Base-by-base conservation (phyloP, 2,329 filamentous ascomycete species). In the Fusarium bulbicola region DNA sequence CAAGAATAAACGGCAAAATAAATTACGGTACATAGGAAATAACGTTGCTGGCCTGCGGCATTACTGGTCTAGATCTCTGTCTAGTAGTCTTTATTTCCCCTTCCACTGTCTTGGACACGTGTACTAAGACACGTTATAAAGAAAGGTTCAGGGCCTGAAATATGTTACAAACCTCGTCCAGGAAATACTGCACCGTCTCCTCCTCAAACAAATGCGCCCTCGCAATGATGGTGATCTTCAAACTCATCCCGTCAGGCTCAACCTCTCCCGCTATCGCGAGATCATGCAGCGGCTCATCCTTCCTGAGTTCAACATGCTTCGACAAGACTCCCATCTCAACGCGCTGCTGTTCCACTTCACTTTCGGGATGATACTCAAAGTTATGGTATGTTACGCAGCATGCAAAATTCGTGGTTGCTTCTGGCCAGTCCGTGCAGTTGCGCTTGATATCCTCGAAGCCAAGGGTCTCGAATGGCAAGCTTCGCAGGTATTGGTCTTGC, bases 371-470 rank as follows among this genome's bases (percentile, higher is more conserved):
- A 12, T 65, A 64, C 32, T 70, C 59, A 20, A 70, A 68, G 26
- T 64, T 68, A 11, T 70, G 68, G 6, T 70, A 70, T 18, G 57
- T 59, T 0, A 64, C 50, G 10, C 54, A 68, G 13, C 32, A 32
- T 15, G 54, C 40, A 43, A 37, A 70, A 34, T 70, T 69, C 1
- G 54, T 26, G 2, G 37, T 50, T 0, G n/a, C n/a, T 8, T 59
- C 63, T 7, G 68, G 47, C 73, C 73, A 76, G 7, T 74, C 50
- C 0, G 70, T 76, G 43, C 74, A 75, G 58, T 75, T 75, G 20
- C 52, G 45, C 28, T 72, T 72, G 39, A 76, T 30, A 6, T 76
- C 70, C 6, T 72, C 61, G 18, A 75, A 67, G 4, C 74, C 73
- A 0, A 76, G 43, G 2, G 73, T 73, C 47, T 76, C 73, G 14